These are phyloP conservation scores for Aristolochia californica DNA, from an alignment of 164 flowering plant genomes.

Conservation along the genomic window DNA sequence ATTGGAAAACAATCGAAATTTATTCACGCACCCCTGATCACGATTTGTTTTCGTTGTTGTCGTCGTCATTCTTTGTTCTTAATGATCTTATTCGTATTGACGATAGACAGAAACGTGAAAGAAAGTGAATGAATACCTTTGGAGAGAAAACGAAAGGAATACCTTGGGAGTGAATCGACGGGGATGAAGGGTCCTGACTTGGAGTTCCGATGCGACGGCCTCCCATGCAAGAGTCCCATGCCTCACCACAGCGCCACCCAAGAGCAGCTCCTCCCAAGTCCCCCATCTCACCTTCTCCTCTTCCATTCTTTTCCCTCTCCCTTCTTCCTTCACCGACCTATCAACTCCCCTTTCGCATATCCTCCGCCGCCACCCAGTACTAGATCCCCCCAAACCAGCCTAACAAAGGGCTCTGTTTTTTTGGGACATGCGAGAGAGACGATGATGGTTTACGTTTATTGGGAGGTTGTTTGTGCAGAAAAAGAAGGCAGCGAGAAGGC, in stretches of 20 bases:
- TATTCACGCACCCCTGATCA: no score
- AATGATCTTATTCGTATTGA: no score
- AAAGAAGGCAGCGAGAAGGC: no score
- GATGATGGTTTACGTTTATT: no score
- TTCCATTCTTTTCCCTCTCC: not conserved
- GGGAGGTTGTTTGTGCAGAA: no score
- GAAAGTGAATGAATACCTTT: not conserved
- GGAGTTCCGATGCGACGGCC: slow-evolving; percentile 71
- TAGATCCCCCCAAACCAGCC: no score
- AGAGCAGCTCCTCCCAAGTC: slow-evolving; percentile 84
- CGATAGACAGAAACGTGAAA: not conserved
- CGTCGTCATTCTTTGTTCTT: no score
- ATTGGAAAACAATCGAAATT: no score
- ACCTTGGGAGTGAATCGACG: slow-evolving; percentile 62
- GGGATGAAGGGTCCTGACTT: slow-evolving; percentile 39
- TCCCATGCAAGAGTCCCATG: slow-evolving; percentile 71
- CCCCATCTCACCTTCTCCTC: slow-evolving; percentile 47
- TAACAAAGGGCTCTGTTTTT: no score
- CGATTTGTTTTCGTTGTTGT: no score
- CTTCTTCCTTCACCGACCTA: not conserved
- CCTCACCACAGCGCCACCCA: slow-evolving; percentile 72
- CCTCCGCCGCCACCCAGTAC: not conserved
- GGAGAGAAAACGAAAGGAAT: not conserved
- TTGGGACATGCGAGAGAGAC: no score
- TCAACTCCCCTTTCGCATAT: not conserved